These are phyloP conservation scores for Letharia lupina DNA, from an alignment of 495 filamentous ascomycete genomes.

Conservation along the genomic window DNA sequence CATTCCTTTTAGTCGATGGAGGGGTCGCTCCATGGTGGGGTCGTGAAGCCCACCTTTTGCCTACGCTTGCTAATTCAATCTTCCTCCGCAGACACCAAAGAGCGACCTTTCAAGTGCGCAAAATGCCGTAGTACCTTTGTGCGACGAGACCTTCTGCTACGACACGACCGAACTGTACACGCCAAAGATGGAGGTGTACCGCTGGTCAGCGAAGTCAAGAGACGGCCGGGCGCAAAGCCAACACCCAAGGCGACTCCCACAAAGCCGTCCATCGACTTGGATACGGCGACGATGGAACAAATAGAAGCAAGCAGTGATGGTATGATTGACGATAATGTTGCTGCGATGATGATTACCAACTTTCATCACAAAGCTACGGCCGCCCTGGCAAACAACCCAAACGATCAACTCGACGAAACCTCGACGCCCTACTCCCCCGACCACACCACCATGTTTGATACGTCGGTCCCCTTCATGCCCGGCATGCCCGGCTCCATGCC, in stretches of 20 bases:
- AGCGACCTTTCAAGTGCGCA: constrained; percentile 94
- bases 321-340: constrained; percentile 94
- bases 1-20: constrained; percentile 19
- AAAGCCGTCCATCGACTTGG: constrained; percentile 76
- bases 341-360: constrained; percentile 97
- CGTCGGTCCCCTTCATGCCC: constrained; percentile 62
- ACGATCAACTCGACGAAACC: constrained; percentile 62
- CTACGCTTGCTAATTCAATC: constrained; percentile 7
- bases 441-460: constrained; percentile 57
- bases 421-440: constrained; percentile 66
- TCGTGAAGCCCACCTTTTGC: constrained; percentile 12
- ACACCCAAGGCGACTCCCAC: constrained; percentile 59
- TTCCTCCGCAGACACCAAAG: constrained; percentile 74
- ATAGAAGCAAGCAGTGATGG: constrained; percentile 90
- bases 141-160: constrained; percentile 87
- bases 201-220: constrained; percentile 88
- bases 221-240: constrained; percentile 65
- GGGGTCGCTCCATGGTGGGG: constrained; percentile 25
- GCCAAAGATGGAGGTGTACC: constrained; percentile 97
- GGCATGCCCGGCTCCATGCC: constrained; percentile 68
- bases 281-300: constrained; percentile 84
- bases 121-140: constrained; percentile 99
- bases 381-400: constrained; percentile 58
- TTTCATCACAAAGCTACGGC: constrained; percentile 94
- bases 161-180: constrained; percentile 96